Evolutionary conservation across 2,329 filamentous ascomycete genomes (phyloP), one percentile per base, ranked within the genome.

Genomic region (Colletotrichum paranaense): DNA sequence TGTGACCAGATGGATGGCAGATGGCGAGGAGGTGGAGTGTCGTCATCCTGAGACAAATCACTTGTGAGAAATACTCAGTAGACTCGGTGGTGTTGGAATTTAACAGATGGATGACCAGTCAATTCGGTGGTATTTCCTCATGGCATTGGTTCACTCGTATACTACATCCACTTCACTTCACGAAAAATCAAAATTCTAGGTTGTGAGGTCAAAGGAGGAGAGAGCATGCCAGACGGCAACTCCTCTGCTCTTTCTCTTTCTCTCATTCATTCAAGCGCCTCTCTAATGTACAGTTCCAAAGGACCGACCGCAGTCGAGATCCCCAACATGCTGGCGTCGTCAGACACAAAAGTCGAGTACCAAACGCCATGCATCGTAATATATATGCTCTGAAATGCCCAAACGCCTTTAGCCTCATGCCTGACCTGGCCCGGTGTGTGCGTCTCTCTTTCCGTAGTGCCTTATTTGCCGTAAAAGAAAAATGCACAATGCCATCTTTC

Each of bases 391-490:
- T 57, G 32, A 69, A 60, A 52, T 62, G 63, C 62, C 64, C 56
- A 65, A 74, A 74, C 73, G 69, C 73, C 73, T 38, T 38, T 16
- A 55, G 35, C 49, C 49, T 64, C 38, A 74, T 74, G 72, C 72
- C 62, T 42, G 14, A 16, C 38, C 38, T 42, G 38, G 46, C 26
- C 49, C 57, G 57, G 59, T 71, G 58, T 74, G 38, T 42, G 38
- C 7, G 5, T 38, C 5, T 42, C 14, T 42, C 38, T 52, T 68
- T 63, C 63, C 49, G 19, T 72, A 35, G 32, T 68, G 52, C 62
- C 62, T 67, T 49, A 58, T 68, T 68, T 68, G 57, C 62, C 68
- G 42, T 59, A 63, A 42, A 56, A 59, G 16, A 19, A 35, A 63
- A 68, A 72, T 68, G 62, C 68, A 72, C 59, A 16, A 72, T 68